Evolutionary conservation across 2,329 filamentous ascomycete genomes (phyloP), one percentile per base, ranked within the genome.

Genomic region (Penicillium corylophilum): DNA sequence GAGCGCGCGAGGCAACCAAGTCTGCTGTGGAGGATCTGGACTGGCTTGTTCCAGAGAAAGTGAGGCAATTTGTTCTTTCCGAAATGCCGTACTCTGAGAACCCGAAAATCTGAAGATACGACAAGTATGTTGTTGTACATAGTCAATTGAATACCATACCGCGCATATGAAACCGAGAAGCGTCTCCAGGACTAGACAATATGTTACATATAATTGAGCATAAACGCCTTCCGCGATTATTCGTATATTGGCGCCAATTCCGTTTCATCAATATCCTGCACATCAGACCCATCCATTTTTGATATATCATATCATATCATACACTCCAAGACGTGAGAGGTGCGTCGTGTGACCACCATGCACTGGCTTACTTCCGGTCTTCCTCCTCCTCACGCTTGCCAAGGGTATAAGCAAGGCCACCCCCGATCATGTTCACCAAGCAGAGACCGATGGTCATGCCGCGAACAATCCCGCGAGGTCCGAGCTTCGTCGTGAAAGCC

Each of bases 401-500:
- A 51, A 77, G 62, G 5, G 71, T 71, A 64, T 78, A 79, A 9
- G 74, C 75, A 53, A 77, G 55, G 13, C 76, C 75, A 13, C 76
- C 76, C 36, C 72, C 69, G 26, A 78, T 64, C 60, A 78, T 59
- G 53, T 79, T 78, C n/a, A 68, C 68, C 51, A 76, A 63, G 49
- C 73, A 75, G 35, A 77, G 63, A 33, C 71, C 74, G 71, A 78
- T 76, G 4, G 75, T 77, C 28, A 64, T 64, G 26, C 75, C 75
- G 50, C 76, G 70, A 41, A 78, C 68, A 7, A 77, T 64, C 0
- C 76, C 76, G 41, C 75, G 70, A 36, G 71, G 67, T 44, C 71
- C 70, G 60, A 73, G 76, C 62, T 76, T 77, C 63, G 75, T 74
- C 64, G 68, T 72, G 26, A 77, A 66, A 2, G 63, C 67, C 53